Conservation (phyloP, 1,284 basidiomycete species). For the Afroboletus lepidellus region DNA sequence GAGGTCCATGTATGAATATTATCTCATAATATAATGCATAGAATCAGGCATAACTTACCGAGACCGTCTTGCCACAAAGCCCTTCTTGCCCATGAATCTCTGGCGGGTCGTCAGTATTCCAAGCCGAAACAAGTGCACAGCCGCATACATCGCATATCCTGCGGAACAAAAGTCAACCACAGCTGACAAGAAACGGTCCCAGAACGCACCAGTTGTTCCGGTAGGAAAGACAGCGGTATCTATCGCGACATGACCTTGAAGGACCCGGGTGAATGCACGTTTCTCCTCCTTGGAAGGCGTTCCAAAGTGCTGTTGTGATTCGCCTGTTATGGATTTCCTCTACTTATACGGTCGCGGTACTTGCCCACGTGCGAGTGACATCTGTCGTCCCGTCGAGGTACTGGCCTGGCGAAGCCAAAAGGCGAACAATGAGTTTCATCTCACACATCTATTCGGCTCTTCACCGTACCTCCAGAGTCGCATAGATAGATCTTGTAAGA, state of each 20-base stretch:
- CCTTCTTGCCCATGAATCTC: constrained; percentile 84
- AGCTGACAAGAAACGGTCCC: background rate
- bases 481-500: constrained; percentile 80
- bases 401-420: constrained; percentile 55
- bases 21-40: background rate
- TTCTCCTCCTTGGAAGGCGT: constrained; percentile 81
- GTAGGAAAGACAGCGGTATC: constrained; percentile 85
- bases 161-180: background rate
- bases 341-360: constrained; percentile 14
- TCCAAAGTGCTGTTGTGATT: constrained; percentile 76
- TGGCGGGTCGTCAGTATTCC: constrained; percentile 30
- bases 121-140: background rate
- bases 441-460: background rate
- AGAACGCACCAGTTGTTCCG: constrained; percentile 74
- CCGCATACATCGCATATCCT: constrained; percentile 59
- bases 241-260: constrained; percentile 94
- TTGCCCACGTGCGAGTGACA: constrained; percentile 84
- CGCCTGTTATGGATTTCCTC: background rate
- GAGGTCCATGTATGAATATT: background rate
- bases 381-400: constrained; percentile 95
- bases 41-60: constrained; percentile 44
- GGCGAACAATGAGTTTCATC: background rate
- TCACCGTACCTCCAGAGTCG: constrained; percentile 77
- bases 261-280: constrained; percentile 87
- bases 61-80: constrained; percentile 91